phyloP scores from a whole-genome alignment of 164 flowering plant genomes.

The Akebia trifoliata region DNA sequence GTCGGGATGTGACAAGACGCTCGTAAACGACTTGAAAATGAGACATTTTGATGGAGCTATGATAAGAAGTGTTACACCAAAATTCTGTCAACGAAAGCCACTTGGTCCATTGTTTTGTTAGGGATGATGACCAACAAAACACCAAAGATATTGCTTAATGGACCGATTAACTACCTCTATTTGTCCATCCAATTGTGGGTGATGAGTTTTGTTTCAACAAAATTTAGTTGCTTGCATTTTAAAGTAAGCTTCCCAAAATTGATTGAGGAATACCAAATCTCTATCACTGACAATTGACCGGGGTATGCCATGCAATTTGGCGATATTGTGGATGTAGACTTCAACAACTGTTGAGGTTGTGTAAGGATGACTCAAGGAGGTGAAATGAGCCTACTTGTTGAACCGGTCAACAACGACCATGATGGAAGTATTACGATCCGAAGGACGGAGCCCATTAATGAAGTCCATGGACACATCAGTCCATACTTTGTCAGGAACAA shows the following conservation, averaged over 20 bases:
- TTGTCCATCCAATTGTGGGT: neutral
- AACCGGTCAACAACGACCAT: constrained; percentile 6
- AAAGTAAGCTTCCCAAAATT: neutral
- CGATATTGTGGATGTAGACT: neutral
- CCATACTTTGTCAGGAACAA: neutral
- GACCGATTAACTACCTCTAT: neutral
- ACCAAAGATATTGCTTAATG: neutral
- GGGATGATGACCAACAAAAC: neutral
- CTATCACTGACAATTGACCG: constrained; percentile 1
- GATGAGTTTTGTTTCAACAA: neutral
- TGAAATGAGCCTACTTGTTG: constrained; percentile 2
- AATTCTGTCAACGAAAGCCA: neutral
- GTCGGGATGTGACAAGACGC: too few species aligned
- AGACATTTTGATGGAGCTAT: neutral
- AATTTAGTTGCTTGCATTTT: neutral
- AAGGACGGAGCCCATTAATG: neutral
- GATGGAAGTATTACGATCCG: neutral
- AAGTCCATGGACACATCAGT: neutral
- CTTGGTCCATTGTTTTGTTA: neutral
- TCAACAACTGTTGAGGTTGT: neutral
- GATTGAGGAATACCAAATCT: neutral
- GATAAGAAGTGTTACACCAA: neutral
- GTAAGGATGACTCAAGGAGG: neutral
- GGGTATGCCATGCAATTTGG: constrained; percentile 1
- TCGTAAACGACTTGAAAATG: neutral